Evolutionary conservation across 225 moss, liverwort and hornwort species (phyloP).

Genomic region (Antitrichia curtipendula): DNA sequence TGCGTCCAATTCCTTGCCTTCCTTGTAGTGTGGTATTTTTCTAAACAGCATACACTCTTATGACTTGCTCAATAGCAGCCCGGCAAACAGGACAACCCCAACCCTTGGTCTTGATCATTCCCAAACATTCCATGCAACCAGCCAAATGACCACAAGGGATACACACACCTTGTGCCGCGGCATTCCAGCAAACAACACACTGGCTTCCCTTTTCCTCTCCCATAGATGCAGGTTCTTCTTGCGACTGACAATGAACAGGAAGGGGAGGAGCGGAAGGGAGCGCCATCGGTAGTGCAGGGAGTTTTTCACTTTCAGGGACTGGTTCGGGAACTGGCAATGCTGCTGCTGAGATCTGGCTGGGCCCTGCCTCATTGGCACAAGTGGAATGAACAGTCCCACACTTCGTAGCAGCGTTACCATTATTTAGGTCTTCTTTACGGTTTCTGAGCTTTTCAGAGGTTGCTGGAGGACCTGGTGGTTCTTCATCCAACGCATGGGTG

Average conservation of each 20-base stretch:
- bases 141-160: constrained; percentile 92
- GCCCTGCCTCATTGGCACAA: constrained; percentile 41
- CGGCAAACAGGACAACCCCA: constrained; percentile 96
- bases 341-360: constrained; percentile 21
- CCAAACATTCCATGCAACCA: constrained; percentile 84
- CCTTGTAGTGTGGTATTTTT: not conserved
- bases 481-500: not conserved
- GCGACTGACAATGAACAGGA: constrained; percentile 44
- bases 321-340: not conserved
- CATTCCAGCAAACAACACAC: constrained; percentile 93
- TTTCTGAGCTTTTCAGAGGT: not conserved
- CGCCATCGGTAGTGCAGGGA: not conserved
- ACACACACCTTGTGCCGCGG: constrained; percentile 73
- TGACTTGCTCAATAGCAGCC: constrained; percentile 67
- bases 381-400: constrained; percentile 1
- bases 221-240: not conserved
- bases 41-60: constrained; percentile 77
- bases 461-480: not conserved
- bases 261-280: constrained; percentile 71
- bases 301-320: not conserved
- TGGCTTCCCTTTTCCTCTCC: constrained; percentile 49
- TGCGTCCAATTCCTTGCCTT: not conserved
- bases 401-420: not conserved
- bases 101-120: constrained; percentile 61
- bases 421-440: constrained; percentile 11